Base-by-base conservation (phyloP, 805 yeast genomes). In the Naumovozyma dairenensis region DNA sequence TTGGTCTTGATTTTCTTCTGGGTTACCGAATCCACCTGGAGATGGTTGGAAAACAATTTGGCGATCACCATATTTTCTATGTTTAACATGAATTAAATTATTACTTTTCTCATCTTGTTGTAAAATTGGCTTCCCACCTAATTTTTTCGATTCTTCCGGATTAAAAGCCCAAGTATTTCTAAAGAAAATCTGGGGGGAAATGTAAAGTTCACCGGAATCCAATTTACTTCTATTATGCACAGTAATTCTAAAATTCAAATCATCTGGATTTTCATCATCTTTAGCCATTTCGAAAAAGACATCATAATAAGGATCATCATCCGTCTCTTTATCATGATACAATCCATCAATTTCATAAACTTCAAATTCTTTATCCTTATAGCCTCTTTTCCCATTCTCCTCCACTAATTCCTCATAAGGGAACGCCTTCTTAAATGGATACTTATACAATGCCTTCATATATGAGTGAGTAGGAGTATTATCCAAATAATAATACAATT, bases 141-240 rank as follows among this genome's bases (percentile, higher is more conserved):
- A 7, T 29, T 63, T 63, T 28, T 60, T 52, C 26, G 71, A 74
- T 40, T 69, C 61, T 1, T 38, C 21, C 25, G 39, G 40, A 29
- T 87, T 84, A 94, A 95, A 86, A 13, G 80, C 65, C 96, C 96
- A 86, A 15, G 92, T 82, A 60, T 86, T 87, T 60, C 96, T 71
- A 59, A 79, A 83, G 44, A 77, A 75, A 22, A 83, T 62, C 44
- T 86, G 96, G 6, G 96, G 96, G 39, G 81, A 57, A 31, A 87
- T 69, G 58, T 86, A 94, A 39, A 86, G 62, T 1, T 94, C 94
- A 10, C 95, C 95, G 3, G 89, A 69, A 34, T 80, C 76, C 16
- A 17, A 30, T 35, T 72, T 74, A 22, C 93, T 78, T 43, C 96
- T 66, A 56, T 86, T 86, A 56, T 81, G 82, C 25, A 95, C 95